Conservation (phyloP, 768 basidiomycete species). For the Pulveroboletus ravenelii region DNA sequence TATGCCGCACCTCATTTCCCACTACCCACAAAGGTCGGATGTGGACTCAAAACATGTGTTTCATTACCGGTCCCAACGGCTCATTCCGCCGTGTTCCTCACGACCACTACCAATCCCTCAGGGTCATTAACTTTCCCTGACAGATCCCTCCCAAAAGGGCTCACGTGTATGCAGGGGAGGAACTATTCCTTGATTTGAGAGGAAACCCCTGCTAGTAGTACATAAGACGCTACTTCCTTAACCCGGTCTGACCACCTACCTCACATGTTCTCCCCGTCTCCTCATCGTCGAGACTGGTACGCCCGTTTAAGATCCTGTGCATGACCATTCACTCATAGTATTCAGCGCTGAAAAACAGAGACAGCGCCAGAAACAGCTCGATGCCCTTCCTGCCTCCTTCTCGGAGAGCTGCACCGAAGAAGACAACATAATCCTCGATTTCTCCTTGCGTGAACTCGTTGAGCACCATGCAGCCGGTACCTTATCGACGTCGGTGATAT, state of each 20-base stretch:
- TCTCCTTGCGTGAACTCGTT: slow-evolving; percentile 36
- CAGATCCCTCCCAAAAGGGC: too few species aligned
- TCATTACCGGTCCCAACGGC: too few species aligned
- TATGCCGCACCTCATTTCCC: too few species aligned
- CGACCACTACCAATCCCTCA: too few species aligned
- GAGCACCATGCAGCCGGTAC: slow-evolving; percentile 25
- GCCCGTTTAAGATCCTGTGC: not conserved
- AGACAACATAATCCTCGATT: slow-evolving; percentile 34
- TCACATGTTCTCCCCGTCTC: slow-evolving; percentile 25
- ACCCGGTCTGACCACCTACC: not conserved
- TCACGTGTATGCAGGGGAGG: too few species aligned
- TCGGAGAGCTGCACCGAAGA: slow-evolving; percentile 29
- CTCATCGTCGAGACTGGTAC: slow-evolving; percentile 30
- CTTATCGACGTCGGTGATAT: slow-evolving; percentile 29
- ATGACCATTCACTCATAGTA: not conserved
- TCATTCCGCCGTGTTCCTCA: too few species aligned
- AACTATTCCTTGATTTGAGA: too few species aligned
- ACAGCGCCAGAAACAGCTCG: slow-evolving; percentile 28
- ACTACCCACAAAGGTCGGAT: too few species aligned
- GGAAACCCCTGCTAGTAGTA: not conserved
- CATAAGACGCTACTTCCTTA: slow-evolving; percentile 1
- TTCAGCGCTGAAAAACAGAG: slow-evolving; percentile 33
- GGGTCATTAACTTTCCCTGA: too few species aligned
- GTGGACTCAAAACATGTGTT: too few species aligned
- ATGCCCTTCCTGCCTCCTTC: slow-evolving; percentile 28